Percentiles rank a stretch among this genome's conserved stretches.
phyloP scores from a whole-genome alignment of 148 eudicot species.

The Pharnaceum exiguum region DNA sequence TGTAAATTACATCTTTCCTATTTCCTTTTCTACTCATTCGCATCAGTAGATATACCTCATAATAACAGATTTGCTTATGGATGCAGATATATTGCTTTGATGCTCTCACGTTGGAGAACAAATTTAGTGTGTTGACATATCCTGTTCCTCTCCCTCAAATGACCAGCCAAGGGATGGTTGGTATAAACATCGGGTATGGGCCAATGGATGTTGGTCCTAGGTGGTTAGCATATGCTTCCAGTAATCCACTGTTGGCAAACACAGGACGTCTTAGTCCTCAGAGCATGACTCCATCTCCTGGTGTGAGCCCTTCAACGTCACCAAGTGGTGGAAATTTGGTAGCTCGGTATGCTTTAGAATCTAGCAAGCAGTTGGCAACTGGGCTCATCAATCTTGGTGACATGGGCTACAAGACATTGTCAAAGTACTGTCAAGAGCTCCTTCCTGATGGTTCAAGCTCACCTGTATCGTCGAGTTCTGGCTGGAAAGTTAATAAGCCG shows the following conservation, averaged over 20 bases:
- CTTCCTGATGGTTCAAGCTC: slow-evolving; percentile 77
- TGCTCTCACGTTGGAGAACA: slow-evolving; percentile 80
- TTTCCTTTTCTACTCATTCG: neutral
- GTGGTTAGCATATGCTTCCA: slow-evolving; percentile 95
- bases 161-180: slow-evolving; percentile 57
- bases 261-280: slow-evolving; percentile 91
- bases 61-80: slow-evolving; percentile 10
- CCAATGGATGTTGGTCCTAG: slow-evolving; percentile 94
- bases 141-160: slow-evolving; percentile 83
- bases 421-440: slow-evolving; percentile 84
- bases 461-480: slow-evolving; percentile 52
- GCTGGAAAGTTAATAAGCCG: slow-evolving; percentile 60
- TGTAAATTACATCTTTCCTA: neutral
- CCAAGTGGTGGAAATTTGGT: slow-evolving; percentile 75
- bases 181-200: slow-evolving; percentile 83
- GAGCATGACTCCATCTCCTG: slow-evolving; percentile 74
- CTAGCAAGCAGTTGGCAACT: slow-evolving; percentile 83
- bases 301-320: slow-evolving; percentile 89
- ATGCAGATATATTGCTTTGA: slow-evolving; percentile 96
- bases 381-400: slow-evolving; percentile 84
- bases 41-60: neutral
- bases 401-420: slow-evolving; percentile 76
- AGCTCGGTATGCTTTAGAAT: slow-evolving; percentile 93
- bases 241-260: slow-evolving; percentile 62
- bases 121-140: slow-evolving; percentile 86